These are phyloP conservation scores for Penicillium paradoxum DNA, from an alignment of 495 filamentous ascomycete species.

Conservation along the genomic window DNA sequence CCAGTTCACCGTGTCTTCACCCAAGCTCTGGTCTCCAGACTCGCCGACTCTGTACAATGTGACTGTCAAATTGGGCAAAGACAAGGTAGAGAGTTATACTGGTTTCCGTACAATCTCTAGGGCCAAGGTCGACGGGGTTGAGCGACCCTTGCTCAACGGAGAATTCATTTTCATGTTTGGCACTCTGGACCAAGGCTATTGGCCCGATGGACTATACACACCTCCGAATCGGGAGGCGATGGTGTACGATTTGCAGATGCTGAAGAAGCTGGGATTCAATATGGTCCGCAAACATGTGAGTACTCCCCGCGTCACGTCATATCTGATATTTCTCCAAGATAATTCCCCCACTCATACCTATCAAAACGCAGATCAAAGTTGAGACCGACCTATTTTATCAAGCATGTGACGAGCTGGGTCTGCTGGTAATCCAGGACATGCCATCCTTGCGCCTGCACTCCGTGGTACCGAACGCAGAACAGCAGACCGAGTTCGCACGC, in stretches of 20 bases:
- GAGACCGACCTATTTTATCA: constrained; percentile 60
- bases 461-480: constrained; percentile 37
- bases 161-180: constrained; percentile 62
- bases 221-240: constrained; percentile 60
- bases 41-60: constrained; percentile 60
- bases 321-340: neutral
- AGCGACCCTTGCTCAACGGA: constrained; percentile 57
- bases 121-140: constrained; percentile 51
- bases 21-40: constrained; percentile 56
- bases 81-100: constrained; percentile 54
- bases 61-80: constrained; percentile 49
- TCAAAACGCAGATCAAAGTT: constrained; percentile 54
- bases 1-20: constrained; percentile 46
- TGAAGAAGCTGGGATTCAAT: constrained; percentile 62
- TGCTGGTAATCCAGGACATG: constrained; percentile 67
- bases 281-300: constrained; percentile 63
- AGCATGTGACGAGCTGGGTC: constrained; percentile 58
- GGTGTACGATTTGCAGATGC: constrained; percentile 55
- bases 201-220: constrained; percentile 62
- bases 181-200: constrained; percentile 64
- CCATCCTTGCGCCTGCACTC: constrained; percentile 47
- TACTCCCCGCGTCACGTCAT: neutral
- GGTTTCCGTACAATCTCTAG: constrained; percentile 61
- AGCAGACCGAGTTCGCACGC: constrained; percentile 57
- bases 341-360: neutral